Evolutionary conservation across 495 filamentous ascomycete genomes (phyloP), one percentile per base, ranked within the genome.

Genomic region (Penicillium canariense): DNA sequence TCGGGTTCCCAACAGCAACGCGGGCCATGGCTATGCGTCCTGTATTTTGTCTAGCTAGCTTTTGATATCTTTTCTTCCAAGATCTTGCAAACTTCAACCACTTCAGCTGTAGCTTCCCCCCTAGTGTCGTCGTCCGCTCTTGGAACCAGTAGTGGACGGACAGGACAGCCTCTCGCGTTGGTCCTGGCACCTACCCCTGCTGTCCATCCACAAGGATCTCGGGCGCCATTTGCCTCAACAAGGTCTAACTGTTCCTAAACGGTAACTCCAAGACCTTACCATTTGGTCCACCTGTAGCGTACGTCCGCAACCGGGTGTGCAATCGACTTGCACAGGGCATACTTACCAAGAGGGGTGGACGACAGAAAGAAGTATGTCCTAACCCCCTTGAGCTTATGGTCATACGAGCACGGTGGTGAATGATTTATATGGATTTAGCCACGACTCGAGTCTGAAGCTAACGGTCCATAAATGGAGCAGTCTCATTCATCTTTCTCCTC

Each of bases 21-120:
- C 15, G 43, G 50, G 31, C 32, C 43, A 46, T 27, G 43, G 25
- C 28, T 46, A 22, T 46, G 14, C 9, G 42, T 36, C 32, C 52
- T 58, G 34, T 62, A 48, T 30, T 25, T 48, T 52, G 46, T 51
- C 42, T 52, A 55, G 36, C 28, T 59, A 55, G 55, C 42, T 35
- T 15, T 52, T 62, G 43, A 58, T 36, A 38, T 42, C 49, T 39
- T n/a, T n/a, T n/a, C n/a, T n/a, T n/a, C n/a, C 28, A 62, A 54
- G 52, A 48, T 30, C 5, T 58, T 47, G 26, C 36, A 58, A 51
- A 28, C 22, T 42, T 54, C 18, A 27, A 11, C 30, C 14, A n/a
- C n/a, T n/a, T n/a, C n/a, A n/a, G n/a, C n/a, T n/a, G n/a, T 42
- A 1, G 9, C 12, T 12, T 25, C 25, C 3, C 10, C 8, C 5